Conservation (phyloP, 1,284 basidiomycete genomes). For the Amylostereum areolatum region DNA sequence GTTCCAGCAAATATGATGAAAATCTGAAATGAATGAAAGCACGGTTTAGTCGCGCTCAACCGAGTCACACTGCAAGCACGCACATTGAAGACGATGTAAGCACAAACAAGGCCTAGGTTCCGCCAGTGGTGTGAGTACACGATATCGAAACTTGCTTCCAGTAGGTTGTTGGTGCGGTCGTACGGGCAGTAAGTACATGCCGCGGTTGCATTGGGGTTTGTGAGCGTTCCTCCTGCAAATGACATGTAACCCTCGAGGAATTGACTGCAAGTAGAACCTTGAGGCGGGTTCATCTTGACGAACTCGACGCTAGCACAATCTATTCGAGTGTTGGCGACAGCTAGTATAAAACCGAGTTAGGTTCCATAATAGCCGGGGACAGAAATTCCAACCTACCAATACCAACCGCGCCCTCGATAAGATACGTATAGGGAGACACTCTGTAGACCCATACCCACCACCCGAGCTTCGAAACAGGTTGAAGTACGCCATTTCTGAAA, state of each 20-base stretch:
- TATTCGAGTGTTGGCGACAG: slow-evolving; percentile 27
- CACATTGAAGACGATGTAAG: slow-evolving; percentile 62
- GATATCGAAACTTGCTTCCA: slow-evolving; percentile 39
- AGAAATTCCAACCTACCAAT: slow-evolving; percentile 3
- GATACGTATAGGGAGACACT: slow-evolving; percentile 42
- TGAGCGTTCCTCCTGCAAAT: slow-evolving; percentile 57
- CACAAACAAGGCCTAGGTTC: slow-evolving; percentile 58
- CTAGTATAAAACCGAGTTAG: slow-evolving; percentile 8
- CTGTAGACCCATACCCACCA: slow-evolving; percentile 23
- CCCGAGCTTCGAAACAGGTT: neutral
- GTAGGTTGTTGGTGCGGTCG: slow-evolving; percentile 45
- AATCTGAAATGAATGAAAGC: no score
- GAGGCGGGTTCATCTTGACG: slow-evolving; percentile 47
- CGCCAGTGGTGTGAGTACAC: slow-evolving; percentile 53
- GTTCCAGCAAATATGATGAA: no score
- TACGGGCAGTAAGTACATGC: neutral
- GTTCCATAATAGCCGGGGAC: neutral
- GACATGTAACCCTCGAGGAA: slow-evolving; percentile 52
- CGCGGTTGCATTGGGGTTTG: slow-evolving; percentile 47
- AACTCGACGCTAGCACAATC: slow-evolving; percentile 50
- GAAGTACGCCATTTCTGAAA: neutral
- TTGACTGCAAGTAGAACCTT: slow-evolving; percentile 51
- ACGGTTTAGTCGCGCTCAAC: no score
- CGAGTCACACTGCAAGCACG: slow-evolving; percentile 6
- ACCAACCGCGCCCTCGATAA: slow-evolving; percentile 7